Evolutionary conservation across 371 early-diverging fungal species (phyloP).

Genomic region (Mucor lusitanicus): DNA sequence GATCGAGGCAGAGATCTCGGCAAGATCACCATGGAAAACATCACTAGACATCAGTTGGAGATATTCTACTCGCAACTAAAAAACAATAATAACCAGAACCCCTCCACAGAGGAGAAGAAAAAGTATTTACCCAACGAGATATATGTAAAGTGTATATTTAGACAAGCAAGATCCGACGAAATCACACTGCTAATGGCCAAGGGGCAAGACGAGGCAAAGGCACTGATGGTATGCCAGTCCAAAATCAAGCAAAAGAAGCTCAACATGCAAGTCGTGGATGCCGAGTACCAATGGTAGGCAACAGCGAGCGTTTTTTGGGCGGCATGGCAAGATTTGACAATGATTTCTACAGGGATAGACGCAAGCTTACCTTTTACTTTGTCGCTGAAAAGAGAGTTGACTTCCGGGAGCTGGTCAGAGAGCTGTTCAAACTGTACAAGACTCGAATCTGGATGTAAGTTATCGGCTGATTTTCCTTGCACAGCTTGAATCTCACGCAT

Average conservation of each 20-base stretch:
- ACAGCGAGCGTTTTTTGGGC: neutral
- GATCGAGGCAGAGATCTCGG: slow-evolving; percentile 97
- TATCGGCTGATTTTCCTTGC: neutral
- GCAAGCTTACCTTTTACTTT: slow-evolving; percentile 96
- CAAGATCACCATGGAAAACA: slow-evolving; percentile 57
- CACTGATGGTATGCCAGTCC: slow-evolving; percentile 84
- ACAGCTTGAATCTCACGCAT: neutral
- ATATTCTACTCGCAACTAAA: slow-evolving; percentile 14
- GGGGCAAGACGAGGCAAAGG: slow-evolving; percentile 89
- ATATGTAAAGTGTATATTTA: slow-evolving; percentile 68
- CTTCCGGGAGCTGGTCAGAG: slow-evolving; percentile 98
- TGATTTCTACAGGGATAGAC: slow-evolving; percentile 77
- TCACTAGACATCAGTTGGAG: slow-evolving; percentile 22
- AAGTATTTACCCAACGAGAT: slow-evolving; percentile 55
- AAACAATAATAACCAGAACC: slow-evolving; percentile 14
- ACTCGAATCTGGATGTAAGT: slow-evolving; percentile 99
- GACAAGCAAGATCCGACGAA: slow-evolving; percentile 80
- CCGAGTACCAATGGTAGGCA: slow-evolving; percentile 94
- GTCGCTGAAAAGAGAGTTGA: slow-evolving; percentile 96
- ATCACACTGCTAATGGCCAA: slow-evolving; percentile 79
- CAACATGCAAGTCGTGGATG: slow-evolving; percentile 95
- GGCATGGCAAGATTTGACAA: neutral
- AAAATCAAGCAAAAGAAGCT: slow-evolving; percentile 89
- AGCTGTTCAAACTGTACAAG: slow-evolving; percentile 98
- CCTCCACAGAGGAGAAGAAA: slow-evolving; percentile 46